Evolutionary conservation across 1,284 basidiomycete genomes (phyloP).

Genomic region (Cutaneotrichosporon daszewskae): DNA sequence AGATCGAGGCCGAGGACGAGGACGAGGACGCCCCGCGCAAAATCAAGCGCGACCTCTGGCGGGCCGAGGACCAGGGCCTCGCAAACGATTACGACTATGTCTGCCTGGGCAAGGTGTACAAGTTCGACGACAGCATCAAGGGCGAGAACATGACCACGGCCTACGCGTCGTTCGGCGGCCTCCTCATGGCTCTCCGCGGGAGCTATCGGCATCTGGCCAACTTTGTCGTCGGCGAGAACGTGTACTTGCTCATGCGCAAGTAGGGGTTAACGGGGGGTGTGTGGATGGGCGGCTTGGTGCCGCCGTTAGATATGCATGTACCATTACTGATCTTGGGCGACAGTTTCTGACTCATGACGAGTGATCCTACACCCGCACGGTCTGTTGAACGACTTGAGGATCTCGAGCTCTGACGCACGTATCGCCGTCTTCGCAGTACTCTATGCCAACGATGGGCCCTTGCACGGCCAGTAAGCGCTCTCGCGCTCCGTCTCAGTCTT

Average conservation of each 20-base stretch:
- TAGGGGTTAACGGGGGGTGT: constrained; percentile 36
- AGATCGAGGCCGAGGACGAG: constrained; percentile 51
- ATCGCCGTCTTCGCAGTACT: too few relatives aligned
- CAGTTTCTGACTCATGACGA: too few relatives aligned
- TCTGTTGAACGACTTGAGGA: too few relatives aligned
- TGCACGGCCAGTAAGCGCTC: too few relatives aligned
- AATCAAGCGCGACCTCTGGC: constrained; percentile 83
- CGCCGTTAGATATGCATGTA: too few relatives aligned
- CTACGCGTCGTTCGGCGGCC: constrained; percentile 93
- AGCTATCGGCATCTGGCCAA: constrained; percentile 87
- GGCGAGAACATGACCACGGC: constrained; percentile 61
- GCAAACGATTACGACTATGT: constrained; percentile 99
- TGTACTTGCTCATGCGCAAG: constrained; percentile 83
- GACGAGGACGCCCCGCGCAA: constrained; percentile 53
- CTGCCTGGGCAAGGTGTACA: constrained; percentile 99
- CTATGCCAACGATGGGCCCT: too few relatives aligned
- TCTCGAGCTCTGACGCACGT: too few relatives aligned
- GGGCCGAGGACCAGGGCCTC: constrained; percentile 65
- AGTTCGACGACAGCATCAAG: constrained; percentile 77
- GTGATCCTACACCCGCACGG: too few relatives aligned
- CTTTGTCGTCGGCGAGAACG: constrained; percentile 85
- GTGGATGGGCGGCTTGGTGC: too few relatives aligned
- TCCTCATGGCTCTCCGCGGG: constrained; percentile 90
- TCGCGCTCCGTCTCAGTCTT: too few relatives aligned
- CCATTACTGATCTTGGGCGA: too few relatives aligned